Evolutionary conservation across 176 grass and related monocot species (phyloP).

Genomic region (Sorghum bicolor): DNA sequence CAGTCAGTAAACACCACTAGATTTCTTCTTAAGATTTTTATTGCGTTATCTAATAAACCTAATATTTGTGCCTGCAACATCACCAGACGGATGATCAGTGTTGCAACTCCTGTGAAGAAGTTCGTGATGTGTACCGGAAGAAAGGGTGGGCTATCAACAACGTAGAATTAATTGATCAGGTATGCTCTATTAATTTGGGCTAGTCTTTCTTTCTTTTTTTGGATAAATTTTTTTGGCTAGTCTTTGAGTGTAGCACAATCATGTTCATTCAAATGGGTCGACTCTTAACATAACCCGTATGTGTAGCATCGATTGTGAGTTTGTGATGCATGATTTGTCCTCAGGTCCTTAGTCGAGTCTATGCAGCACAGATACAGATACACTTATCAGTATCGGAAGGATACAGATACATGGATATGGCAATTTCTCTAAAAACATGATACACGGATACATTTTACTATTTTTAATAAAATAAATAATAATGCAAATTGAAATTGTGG

Average conservation of each 20-base stretch:
- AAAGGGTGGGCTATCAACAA: constrained; percentile 89
- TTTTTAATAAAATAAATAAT: no score
- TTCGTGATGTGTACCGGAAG: constrained; percentile 82
- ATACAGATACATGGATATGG: no score
- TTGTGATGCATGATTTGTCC: not conserved
- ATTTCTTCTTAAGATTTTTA: constrained; percentile 14
- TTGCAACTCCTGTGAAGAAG: constrained; percentile 98
- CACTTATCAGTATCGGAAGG: no score
- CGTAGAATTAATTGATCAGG: constrained; percentile 87
- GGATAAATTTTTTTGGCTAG: no score
- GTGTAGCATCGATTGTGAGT: not conserved
- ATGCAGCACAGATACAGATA: no score
- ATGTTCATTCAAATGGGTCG: constrained; percentile 28
- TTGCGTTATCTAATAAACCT: constrained; percentile 17
- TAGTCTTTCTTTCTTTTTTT: no score
- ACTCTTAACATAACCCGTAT: not conserved
- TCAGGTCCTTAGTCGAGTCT: constrained; percentile 1
- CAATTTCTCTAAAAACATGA: no score
- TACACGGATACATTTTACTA: no score
- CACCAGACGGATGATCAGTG: constrained; percentile 90
- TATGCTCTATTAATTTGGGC: constrained; percentile 41
- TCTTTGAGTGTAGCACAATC: not conserved
- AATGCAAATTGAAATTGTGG: no score
- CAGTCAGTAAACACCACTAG: not conserved
- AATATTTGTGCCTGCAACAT: constrained; percentile 35